Conservation (phyloP, 2,329 filamentous ascomycete genomes). For the Ilyonectria mors-panacis region DNA sequence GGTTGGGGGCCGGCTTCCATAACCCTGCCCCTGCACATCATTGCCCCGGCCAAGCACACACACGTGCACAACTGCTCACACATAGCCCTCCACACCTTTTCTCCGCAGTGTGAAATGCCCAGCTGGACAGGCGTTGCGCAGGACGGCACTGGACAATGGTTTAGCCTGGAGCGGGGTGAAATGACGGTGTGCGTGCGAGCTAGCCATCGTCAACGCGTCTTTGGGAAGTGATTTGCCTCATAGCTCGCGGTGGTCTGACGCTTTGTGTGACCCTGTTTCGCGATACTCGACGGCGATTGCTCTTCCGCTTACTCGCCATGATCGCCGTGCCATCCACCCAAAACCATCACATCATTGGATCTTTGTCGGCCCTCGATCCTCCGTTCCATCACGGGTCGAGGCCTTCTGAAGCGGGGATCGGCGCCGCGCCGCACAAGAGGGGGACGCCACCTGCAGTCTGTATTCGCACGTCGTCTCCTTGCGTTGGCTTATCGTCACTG, state of each 20-base stretch:
- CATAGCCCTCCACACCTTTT: constrained; percentile 13
- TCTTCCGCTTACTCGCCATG: constrained; percentile 7
- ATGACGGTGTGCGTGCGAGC: constrained; percentile 45
- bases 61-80: constrained; percentile 9
- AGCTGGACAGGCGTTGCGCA: not conserved
- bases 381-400: constrained; percentile 21
- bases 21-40: constrained; percentile 42
- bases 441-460: constrained; percentile 30
- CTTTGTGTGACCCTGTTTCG: constrained; percentile 6
- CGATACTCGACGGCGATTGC: not conserved
- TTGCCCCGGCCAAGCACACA: constrained; percentile 7
- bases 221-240: constrained; percentile 26
- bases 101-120: not conserved
- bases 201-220: constrained; percentile 21
- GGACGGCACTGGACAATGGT: not conserved
- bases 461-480: not conserved
- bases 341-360: constrained; percentile 2
- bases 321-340: constrained; percentile 8
- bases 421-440: constrained; percentile 40
- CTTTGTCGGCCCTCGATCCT: constrained; percentile 3
- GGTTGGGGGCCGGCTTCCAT: constrained; percentile 34
- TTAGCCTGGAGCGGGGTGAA: constrained; percentile 38
- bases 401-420: constrained; percentile 9
- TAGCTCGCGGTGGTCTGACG: constrained; percentile 22
- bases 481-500: not conserved